Base-by-base conservation (phyloP, 441 rosid species). In the Geranium incanum region DNA sequence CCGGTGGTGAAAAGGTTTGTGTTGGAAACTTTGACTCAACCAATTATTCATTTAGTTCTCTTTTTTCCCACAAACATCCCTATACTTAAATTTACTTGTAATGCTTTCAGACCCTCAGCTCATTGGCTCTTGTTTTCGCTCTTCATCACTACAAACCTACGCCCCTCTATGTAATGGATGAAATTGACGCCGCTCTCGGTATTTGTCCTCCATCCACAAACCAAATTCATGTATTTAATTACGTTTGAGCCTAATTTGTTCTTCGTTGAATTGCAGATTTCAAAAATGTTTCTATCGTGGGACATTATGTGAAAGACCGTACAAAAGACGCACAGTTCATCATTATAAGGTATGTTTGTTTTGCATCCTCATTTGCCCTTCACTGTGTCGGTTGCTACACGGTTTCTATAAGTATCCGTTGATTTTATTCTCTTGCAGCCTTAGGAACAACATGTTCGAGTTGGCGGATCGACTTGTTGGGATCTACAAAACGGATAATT, bases 71-170 rank as follows among this genome's bases (percentile, higher is more conserved):
- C 65, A 62, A 36, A 64, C 52, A 72, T 66, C 12, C 41, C 38
- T 59, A 1, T 18, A 18, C 65, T 59, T 59, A 59, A 59, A 59
- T 62, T 1, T 50, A 13, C 63, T 70, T n/a, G 60, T 6, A 39
- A 71, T 41, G 12, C 74, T 74, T 80, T 73, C 93, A 95, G 98
- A 95, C 99, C 68, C 97, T 95, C 77, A 89, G 97, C 82, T 95
- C 99, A 33, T 76, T 95, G 72, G 98, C 99, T 72, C 93, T 95
- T 43, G 96, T 92, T 70, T 95, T 95, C 76, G 99, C 98, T 28
- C 98, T 95, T 70, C 99, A 95, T 82, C 99, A 92, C 83, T 95
- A 92, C 89, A 95, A 95, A 88, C 97, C 99, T 19, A 95, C 98
- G 0, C 99, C 99, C 0, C 95, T 95, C 18, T 92, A 95, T 75